These are phyloP conservation scores for Aegilops sharonensis DNA, from an alignment of 176 grass and related monocot species.

Conservation along the genomic window DNA sequence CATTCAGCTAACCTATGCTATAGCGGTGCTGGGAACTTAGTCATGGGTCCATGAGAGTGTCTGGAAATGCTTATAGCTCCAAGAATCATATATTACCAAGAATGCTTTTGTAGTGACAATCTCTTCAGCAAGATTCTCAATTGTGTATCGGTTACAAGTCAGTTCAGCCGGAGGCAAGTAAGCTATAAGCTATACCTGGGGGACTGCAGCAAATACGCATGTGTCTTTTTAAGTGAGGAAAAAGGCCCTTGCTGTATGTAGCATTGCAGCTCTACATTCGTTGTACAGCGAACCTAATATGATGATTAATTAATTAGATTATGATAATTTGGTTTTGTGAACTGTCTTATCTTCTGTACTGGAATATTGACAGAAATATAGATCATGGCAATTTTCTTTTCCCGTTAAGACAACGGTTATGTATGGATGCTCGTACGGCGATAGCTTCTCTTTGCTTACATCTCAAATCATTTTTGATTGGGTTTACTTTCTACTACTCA, in stretches of 20 bases:
- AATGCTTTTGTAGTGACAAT: slow-evolving; percentile 15
- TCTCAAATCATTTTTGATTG: no score
- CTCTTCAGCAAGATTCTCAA: slow-evolving; percentile 32
- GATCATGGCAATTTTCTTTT: background rate
- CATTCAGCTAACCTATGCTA: slow-evolving; percentile 88
- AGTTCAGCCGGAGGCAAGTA: slow-evolving; percentile 20
- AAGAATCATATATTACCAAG: slow-evolving; percentile 30
- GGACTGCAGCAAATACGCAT: background rate
- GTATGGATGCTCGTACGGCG: no score
- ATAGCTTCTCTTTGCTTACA: no score
- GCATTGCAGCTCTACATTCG: slow-evolving; percentile 42
- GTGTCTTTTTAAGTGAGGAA: background rate
- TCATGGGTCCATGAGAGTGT: slow-evolving; percentile 67
- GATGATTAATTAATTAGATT: slow-evolving; percentile 67
- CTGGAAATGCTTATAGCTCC: slow-evolving; percentile 21
- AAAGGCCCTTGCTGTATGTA: slow-evolving; percentile 34
- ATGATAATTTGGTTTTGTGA: slow-evolving; percentile 42
- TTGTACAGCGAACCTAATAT: slow-evolving; percentile 67
- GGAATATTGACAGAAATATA: slow-evolving; percentile 30
- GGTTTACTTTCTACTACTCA: no score
- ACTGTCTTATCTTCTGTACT: slow-evolving; percentile 24
- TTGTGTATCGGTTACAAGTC: slow-evolving; percentile 26
- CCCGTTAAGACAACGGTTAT: no score
- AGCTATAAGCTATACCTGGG: slow-evolving; percentile 42
- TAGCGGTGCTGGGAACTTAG: slow-evolving; percentile 74